A percentile compares a stretch with the other conserved stretches of the same genome.
Conservation (phyloP, 768 basidiomycete genomes). For the Boletus speciosus region DNA sequence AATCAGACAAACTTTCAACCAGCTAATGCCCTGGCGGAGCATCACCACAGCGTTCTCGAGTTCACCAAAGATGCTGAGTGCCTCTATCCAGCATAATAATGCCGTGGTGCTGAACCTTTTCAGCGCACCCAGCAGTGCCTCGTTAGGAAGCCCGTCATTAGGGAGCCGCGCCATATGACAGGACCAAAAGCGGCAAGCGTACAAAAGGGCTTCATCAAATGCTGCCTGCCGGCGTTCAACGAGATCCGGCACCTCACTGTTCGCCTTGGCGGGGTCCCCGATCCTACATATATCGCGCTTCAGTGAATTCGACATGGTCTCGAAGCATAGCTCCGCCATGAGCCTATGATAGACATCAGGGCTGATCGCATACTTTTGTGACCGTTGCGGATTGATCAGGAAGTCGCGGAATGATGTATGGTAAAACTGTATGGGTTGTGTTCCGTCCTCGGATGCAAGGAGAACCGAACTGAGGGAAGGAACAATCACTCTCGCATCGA, state of each 20-base stretch:
- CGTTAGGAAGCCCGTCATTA: slow-evolving; percentile 1
- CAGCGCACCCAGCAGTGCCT: slow-evolving; percentile 8
- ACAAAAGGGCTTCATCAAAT: slow-evolving; percentile 15
- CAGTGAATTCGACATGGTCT: slow-evolving; percentile 16
- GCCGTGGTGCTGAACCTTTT: slow-evolving; percentile 10
- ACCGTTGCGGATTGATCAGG: slow-evolving; percentile 15
- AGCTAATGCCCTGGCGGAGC: slow-evolving; percentile 11
- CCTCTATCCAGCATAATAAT: slow-evolving; percentile 19
- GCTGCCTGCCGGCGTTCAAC: slow-evolving; percentile 8
- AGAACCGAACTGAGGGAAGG: slow-evolving; percentile 18
- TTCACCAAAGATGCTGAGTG: slow-evolving; percentile 17
- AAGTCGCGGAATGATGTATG: slow-evolving; percentile 24
- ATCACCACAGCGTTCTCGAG: slow-evolving; percentile 14
- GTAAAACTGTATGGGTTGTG: slow-evolving; percentile 20
- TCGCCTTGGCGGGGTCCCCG: slow-evolving; percentile 10
- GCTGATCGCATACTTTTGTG: slow-evolving; percentile 11
- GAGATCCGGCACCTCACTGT: slow-evolving; percentile 18
- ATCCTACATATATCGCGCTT: slow-evolving; percentile 22
- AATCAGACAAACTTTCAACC: slow-evolving; percentile 11
- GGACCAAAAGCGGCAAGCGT: slow-evolving; percentile 21
- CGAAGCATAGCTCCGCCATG: slow-evolving; percentile 19
- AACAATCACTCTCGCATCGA: slow-evolving; percentile 14
- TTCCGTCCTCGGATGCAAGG: slow-evolving; percentile 18
- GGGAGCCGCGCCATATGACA: slow-evolving; percentile 16
- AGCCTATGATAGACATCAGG: slow-evolving; percentile 14